These are phyloP conservation scores for Hyphopichia khmerensis DNA, from an alignment of 1,139 yeast genomes.

Conservation along the genomic window DNA sequence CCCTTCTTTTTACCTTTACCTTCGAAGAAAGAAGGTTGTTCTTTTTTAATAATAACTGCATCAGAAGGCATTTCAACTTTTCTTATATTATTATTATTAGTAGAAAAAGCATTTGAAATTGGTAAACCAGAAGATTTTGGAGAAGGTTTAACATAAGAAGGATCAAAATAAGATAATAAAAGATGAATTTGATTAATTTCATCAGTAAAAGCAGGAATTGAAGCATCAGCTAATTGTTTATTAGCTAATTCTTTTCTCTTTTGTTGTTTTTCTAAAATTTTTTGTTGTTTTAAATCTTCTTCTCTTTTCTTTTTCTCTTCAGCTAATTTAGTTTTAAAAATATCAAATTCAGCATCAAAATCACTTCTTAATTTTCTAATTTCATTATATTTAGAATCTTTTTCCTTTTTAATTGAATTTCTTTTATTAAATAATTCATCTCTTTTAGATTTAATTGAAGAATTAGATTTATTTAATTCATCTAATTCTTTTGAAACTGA, in stretches of 20 bases:
- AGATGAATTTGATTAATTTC: conserved; percentile 75
- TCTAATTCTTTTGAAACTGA: conserved; percentile 63
- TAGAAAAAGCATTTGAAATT: conserved; percentile 20
- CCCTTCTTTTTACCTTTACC: conserved; percentile 43
- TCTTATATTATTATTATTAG: conserved; percentile 36
- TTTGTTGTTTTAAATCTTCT: conserved; percentile 59
- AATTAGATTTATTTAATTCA: conserved; percentile 57
- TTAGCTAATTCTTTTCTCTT: conserved; percentile 68
- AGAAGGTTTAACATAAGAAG: conserved; percentile 66
- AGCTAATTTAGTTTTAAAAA: conserved; percentile 67
- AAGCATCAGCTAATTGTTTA: conserved; percentile 62
- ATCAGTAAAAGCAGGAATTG: conserved; percentile 79
- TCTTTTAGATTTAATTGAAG: conserved; percentile 66
- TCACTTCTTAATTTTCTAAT: conserved; percentile 67
- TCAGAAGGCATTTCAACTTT: conserved; percentile 62
- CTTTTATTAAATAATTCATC: conserved; percentile 64
- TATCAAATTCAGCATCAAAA: conserved; percentile 68
- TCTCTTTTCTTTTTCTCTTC: conserved; percentile 71
- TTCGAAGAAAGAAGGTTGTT: conserved; percentile 57
- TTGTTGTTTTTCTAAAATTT: conserved; percentile 57
- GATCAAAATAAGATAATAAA: conserved; percentile 73
- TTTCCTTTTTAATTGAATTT: conserved; percentile 64
- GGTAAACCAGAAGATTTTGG: conserved; percentile 23
- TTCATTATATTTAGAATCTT: conserved; percentile 64
- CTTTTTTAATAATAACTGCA: conserved; percentile 63